Conservation (phyloP, 768 basidiomycete species). For the Coprinopsis strossmayeri region DNA sequence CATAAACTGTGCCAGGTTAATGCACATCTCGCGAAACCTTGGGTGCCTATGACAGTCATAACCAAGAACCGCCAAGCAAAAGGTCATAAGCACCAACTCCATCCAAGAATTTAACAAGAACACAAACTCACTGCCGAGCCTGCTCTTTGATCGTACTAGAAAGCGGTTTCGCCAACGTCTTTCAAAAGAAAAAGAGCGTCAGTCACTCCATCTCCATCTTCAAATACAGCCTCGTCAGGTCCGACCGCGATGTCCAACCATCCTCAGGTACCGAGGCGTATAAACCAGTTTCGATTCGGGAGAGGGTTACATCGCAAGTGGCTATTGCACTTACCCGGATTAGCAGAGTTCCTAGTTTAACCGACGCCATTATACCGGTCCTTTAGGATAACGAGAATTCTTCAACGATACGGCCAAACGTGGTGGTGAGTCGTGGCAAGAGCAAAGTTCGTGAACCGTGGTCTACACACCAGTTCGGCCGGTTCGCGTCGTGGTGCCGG, state of each 20-base stretch:
- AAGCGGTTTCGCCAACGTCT: constrained; percentile 87
- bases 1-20: constrained; percentile 70
- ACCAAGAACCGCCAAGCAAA: too few relatives aligned
- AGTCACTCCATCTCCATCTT: neutral
- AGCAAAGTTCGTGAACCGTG: too few relatives aligned
- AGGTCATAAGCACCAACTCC: too few relatives aligned
- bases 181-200: neutral
- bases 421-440: too few relatives aligned
- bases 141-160: constrained; percentile 61
- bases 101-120: too few relatives aligned
- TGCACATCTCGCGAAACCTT: constrained; percentile 62
- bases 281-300: too few relatives aligned
- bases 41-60: constrained; percentile 67
- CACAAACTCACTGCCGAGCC: constrained; percentile 68
- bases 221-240: too few relatives aligned
- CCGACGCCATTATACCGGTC: constrained; percentile 56
- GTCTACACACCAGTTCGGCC: neutral
- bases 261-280: too few relatives aligned
- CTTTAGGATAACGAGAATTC: too few relatives aligned
- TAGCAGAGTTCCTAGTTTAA: constrained; percentile 66
- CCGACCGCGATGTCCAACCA: too few relatives aligned
- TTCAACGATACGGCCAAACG: too few relatives aligned
- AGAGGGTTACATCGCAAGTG: too few relatives aligned
- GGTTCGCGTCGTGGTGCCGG: neutral
- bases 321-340: constrained; percentile 56